Conservation (phyloP, 257 asterid genomes). For the Nicotiana attenuata region DNA sequence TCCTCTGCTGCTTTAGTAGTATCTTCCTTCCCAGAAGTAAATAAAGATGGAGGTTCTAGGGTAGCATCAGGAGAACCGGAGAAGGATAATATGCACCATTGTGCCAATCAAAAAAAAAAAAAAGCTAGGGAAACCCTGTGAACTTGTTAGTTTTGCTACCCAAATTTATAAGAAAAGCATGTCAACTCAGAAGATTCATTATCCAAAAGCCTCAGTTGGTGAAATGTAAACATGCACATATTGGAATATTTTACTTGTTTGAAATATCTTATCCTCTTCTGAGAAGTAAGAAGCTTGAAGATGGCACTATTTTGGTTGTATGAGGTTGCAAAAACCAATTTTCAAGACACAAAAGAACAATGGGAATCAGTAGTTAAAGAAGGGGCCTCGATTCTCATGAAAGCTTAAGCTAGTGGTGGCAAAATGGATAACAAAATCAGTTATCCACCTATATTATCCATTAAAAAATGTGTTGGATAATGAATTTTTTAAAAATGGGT, state of each 20-base stretch:
- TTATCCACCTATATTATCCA: no score
- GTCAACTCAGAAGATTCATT: not conserved
- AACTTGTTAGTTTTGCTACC: not conserved
- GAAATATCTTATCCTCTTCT: not conserved
- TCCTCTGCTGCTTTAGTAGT: not conserved
- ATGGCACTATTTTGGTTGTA: not conserved
- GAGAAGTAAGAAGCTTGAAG: not conserved
- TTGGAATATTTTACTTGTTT: not conserved
- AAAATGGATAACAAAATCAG: no score
- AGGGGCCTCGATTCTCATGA: constrained; percentile 1
- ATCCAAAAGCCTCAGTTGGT: not conserved
- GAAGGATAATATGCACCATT: not conserved
- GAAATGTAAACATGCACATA: not conserved
- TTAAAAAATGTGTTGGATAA: no score
- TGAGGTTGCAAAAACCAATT: not conserved
- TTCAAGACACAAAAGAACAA: not conserved
- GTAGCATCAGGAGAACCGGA: not conserved
- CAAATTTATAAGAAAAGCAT: not conserved
- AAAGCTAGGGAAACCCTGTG: not conserved
- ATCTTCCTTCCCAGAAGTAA: not conserved
- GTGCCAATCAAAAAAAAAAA: not conserved
- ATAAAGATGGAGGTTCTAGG: constrained; percentile 6
- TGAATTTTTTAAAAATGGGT: no score
- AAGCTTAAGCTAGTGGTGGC: not conserved
- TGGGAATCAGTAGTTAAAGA: not conserved